phyloP scores from a whole-genome alignment of 306 rosid species.

The Astragalus membranaceus region DNA sequence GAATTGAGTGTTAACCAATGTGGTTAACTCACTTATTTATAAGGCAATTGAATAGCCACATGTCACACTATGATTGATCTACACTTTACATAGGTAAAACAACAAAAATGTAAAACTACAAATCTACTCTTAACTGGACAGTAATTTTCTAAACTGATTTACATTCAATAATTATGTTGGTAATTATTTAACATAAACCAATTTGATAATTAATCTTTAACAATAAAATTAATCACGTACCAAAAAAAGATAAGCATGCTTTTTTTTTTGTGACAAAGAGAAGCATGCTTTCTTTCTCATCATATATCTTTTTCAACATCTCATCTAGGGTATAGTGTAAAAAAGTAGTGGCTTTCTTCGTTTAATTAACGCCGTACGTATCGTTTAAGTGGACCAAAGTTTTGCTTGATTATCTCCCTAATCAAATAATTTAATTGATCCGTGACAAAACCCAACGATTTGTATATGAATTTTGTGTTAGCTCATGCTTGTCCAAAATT shows the following conservation, averaged over 20 bases:
- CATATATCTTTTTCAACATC: not conserved
- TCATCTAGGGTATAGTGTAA: not conserved
- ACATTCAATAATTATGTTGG: no score
- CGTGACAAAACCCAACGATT: conserved; percentile 4
- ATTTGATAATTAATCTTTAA: no score
- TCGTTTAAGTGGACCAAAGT: not conserved
- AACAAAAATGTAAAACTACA: no score
- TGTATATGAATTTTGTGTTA: conserved; percentile 11
- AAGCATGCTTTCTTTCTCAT: not conserved
- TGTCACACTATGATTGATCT: no score
- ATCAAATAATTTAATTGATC: conserved; percentile 18
- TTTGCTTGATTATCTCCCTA: conserved; percentile 19
- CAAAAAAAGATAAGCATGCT: not conserved
- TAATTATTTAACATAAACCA: no score
- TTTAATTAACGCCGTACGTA: not conserved
- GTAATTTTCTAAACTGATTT: no score
- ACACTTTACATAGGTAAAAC: no score
- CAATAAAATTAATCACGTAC: no score
- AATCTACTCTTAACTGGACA: no score
- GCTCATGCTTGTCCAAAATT: conserved; percentile 21
- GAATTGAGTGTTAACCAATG: no score
- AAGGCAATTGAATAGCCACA: no score
- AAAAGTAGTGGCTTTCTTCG: not conserved
- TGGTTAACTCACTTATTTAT: no score
- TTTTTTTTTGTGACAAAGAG: not conserved